Evolutionary conservation across 164 flowering plant species (phyloP), one percentile per base, ranked within the genome.

Genomic region (Vitis cinerea): DNA sequence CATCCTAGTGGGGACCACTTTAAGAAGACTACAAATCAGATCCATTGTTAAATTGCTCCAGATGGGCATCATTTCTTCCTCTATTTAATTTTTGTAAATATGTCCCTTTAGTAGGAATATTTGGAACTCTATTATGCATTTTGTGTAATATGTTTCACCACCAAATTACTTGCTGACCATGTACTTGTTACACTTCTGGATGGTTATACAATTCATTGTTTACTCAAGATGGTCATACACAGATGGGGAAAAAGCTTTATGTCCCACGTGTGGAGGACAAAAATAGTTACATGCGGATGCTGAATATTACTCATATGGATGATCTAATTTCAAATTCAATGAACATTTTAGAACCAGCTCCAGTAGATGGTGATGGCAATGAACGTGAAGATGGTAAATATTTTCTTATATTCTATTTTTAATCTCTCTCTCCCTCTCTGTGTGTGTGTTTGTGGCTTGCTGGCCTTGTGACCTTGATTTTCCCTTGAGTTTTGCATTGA

Each of bases 221-320:
- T 72, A 50, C 57, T 87, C 49, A 72, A 91, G 93, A 82, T 68
- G 78, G 78, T 37, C 62, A 74, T 65, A 23, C 65, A n/a, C 80
- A 72, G 75, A 70, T 17, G 58, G 68, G 69, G 76, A 93, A 90
- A 69, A 88, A 69, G 79, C 89, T 96, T 50, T 96, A 88, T 84
- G 98, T 96, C 74, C 98, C 99, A 52, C 83, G 98, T 10, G 93
- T 96, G 78, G 98, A 96, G 86, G 97, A 96, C 83, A 93, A 81
- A 84, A 93, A 93, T 63, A 84, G 98, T 71, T 68, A 88, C 83
- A 96, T 96, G 98, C 69, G 93, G 70, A 92, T 96, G 99, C 80
- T 96, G 59, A 82, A 86, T 66, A 93, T 96, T 65, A 80, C 91
- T 29, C 75, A 83, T 48, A 72, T 83, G 54, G 91, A 86, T 69